Conservation (phyloP, 2,329 filamentous ascomycete genomes). For the Cryoendolithus antarcticus region DNA sequence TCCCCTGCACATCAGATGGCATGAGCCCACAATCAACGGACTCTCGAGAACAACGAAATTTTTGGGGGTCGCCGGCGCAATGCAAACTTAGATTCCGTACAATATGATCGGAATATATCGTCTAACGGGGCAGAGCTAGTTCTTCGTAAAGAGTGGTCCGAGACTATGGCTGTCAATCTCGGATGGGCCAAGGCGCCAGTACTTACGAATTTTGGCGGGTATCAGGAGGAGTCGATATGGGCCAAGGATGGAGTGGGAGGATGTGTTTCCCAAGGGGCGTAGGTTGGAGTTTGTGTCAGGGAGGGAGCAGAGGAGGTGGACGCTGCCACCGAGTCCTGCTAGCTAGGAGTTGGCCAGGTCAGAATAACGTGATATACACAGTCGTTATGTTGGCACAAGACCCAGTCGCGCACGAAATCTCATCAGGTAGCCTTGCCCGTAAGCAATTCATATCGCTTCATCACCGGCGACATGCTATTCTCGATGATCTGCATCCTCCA, state of each 20-base stretch:
- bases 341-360: neutral
- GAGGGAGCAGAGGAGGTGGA: conserved; percentile 39
- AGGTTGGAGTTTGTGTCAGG: conserved; percentile 55
- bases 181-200: conserved; percentile 41
- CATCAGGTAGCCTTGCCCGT: too few species aligned
- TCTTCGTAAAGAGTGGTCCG: conserved; percentile 41
- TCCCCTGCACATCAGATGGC: too few species aligned
- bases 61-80: conserved; percentile 53
- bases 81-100: conserved; percentile 60
- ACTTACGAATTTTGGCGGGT: conserved; percentile 42
- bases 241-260: conserved; percentile 54
- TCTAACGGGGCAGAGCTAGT: conserved; percentile 51
- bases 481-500: too few species aligned
- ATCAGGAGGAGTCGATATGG: conserved; percentile 36
- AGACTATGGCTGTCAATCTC: conserved; percentile 46
- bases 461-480: too few species aligned
- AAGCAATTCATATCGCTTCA: too few species aligned
- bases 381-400: too few species aligned
- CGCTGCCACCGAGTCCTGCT: conserved; percentile 50
- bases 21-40: too few species aligned
- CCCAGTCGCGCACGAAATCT: too few species aligned
- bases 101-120: conserved; percentile 58
- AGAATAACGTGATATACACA: too few species aligned
- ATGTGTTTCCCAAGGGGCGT: conserved; percentile 53
- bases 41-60: too few species aligned